Evolutionary conservation across 192 early-diverging fungal genomes (phyloP).

Genomic region (Podila verticillata): DNA sequence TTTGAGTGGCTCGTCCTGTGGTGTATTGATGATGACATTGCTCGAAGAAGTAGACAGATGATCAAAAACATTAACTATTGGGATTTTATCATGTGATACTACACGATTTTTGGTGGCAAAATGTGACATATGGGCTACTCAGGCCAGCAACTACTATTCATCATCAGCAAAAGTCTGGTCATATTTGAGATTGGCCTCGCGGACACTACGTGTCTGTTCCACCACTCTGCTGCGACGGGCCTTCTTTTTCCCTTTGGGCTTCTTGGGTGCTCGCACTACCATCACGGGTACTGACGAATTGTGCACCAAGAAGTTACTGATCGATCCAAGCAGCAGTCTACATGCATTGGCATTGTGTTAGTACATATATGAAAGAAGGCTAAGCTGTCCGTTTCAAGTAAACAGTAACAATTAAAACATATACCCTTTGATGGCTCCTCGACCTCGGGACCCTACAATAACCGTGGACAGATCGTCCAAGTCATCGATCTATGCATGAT

Average conservation of each 20-base stretch:
- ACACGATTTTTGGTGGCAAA: too few species aligned
- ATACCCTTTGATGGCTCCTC: slow-evolving; percentile 55
- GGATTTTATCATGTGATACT: too few species aligned
- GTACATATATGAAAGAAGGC: neutral
- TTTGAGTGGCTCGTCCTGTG: neutral
- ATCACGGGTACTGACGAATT: slow-evolving; percentile 63
- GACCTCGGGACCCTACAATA: slow-evolving; percentile 58
- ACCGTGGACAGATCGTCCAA: slow-evolving; percentile 54
- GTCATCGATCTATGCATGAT: slow-evolving; percentile 51
- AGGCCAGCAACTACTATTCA: too few species aligned
- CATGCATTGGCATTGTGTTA: neutral
- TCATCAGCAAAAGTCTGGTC: slow-evolving; percentile 29
- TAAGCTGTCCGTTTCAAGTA: neutral
- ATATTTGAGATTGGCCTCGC: slow-evolving; percentile 43
- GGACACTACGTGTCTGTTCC: slow-evolving; percentile 36
- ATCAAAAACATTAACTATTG: too few species aligned
- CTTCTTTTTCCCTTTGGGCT: slow-evolving; percentile 51
- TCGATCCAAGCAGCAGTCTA: slow-evolving; percentile 59
- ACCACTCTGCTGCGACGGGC: slow-evolving; percentile 6
- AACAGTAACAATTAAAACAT: neutral
- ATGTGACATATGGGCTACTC: too few species aligned
- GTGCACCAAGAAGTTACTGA: slow-evolving; percentile 63
- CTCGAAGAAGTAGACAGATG: too few species aligned
- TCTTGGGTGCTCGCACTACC: slow-evolving; percentile 56
- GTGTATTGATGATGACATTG: slow-evolving; percentile 18